A percentile compares a stretch with the other conserved stretches of the same genome.
phyloP scores from a whole-genome alignment of 164 flowering plant species.

The Hamamelis virginiana region DNA sequence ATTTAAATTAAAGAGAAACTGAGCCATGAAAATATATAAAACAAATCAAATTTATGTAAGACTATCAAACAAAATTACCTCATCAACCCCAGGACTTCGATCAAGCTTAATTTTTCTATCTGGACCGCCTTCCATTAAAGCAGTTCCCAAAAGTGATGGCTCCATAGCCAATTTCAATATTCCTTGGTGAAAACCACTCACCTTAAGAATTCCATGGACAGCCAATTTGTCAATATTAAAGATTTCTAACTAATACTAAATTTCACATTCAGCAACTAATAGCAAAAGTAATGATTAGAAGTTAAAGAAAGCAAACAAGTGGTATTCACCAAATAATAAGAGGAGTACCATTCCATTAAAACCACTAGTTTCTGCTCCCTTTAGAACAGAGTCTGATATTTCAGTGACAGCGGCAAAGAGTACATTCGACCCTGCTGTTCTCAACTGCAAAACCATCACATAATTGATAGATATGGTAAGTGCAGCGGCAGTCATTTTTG shows the following conservation, averaged over 20 bases:
- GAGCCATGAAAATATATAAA: background rate
- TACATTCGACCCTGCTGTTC: slow-evolving; percentile 85
- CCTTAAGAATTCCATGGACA: slow-evolving; percentile 32
- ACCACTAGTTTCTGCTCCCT: slow-evolving; percentile 91
- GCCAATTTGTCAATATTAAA: background rate
- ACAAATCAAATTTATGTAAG: background rate
- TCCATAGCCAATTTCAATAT: slow-evolving; percentile 91
- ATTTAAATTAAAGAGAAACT: too few species aligned
- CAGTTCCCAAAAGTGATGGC: slow-evolving; percentile 78
- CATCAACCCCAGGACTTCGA: slow-evolving; percentile 81
- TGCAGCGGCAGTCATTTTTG: background rate
- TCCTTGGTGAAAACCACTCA: slow-evolving; percentile 93
- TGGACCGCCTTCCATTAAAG: slow-evolving; percentile 94
- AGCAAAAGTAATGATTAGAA: slow-evolving; percentile 4
- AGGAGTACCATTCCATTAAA: slow-evolving; percentile 79
- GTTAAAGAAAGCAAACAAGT: slow-evolving; percentile 1
- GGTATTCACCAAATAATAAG: background rate
- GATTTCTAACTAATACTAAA: background rate
- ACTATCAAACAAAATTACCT: slow-evolving; percentile 43
- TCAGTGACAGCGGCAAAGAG: slow-evolving; percentile 88
- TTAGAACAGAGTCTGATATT: slow-evolving; percentile 85
- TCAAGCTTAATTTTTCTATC: slow-evolving; percentile 87
- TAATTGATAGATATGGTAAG: background rate
- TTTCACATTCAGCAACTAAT: background rate
- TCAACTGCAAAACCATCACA: slow-evolving; percentile 52